Evolutionary conservation across 1,139 yeast genomes (phyloP), one percentile per base, ranked within the genome.

Genomic region (Zygoascus sp.): DNA sequence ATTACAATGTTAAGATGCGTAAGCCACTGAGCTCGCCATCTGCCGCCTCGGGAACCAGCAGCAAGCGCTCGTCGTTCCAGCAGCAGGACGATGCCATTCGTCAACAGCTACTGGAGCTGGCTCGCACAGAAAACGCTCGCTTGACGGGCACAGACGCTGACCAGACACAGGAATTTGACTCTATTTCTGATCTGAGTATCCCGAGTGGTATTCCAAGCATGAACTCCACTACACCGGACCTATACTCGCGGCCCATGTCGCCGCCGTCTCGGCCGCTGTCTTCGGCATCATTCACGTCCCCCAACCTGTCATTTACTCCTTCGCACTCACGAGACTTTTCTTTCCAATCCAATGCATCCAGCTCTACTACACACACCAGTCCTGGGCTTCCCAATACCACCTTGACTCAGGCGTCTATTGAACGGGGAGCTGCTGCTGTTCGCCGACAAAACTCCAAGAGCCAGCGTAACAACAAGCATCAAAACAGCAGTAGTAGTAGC

Each of bases 101-200:
- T 49, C 61, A 55, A 30, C 58, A 57, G 45, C 55, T 65, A 6
- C 60, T 58, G 42, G 56, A 53, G 46, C 53, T 64, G 22, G 69
- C 69, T 5, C 58, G 68, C 10, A 46, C 60, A 2, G 65, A 63
- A 27, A 65, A 65, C 50, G 67, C 65, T 8, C 50, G 57, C 13
- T 50, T 60, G 9, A 37, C 37, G 23, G 51, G 44, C 19, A 34
- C 39, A 13, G 15, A 16, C 10, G 3, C 40, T 2, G 40, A 36
- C 8, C 28, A 17, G 17, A n/a, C n/a, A n/a, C 35, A 15, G 16
- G 39, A n/a, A 5, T 16, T 21, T 9, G 39, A 35, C 13, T 11
- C 25, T 5, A 32, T 40, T 15, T 40, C 17, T 22, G 48, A 45
- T 15, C 41, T 45, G 44, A 40, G 34, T 13, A 40, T 45, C 35